Base-by-base conservation (phyloP, 345 rosid genomes). In the Cardamine occulta region DNA sequence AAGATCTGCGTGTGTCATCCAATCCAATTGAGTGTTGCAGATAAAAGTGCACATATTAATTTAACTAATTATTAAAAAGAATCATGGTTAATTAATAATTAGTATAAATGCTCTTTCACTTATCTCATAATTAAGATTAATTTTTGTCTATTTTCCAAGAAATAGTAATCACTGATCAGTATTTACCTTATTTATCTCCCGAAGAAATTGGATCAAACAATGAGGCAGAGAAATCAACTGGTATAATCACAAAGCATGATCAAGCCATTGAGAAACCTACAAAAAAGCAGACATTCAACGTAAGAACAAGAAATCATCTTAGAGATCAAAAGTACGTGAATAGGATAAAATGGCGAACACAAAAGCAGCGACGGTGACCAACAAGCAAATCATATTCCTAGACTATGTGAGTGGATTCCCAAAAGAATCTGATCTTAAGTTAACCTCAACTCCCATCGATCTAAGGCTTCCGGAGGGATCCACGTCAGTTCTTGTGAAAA, bases 401-500 rank as follows among this genome's bases (percentile, higher is more conserved):
- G 59, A 67, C 48, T 80, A 70, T n/a, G 80, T 79, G 14, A 28
- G 37, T 47, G 82, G 80, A 71, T 75, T 79, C 57, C 76, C 79
- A 0, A 77, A 62, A 17, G 84, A 74, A 66, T 28, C 82, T 1
- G 73, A 83, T 72, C 70, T 77, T 71, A 51, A 58, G 0, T 6
- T 80, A 7, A 66, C 49, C 15, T 67, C 68, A 18, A 45, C 11
- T 18, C 52, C 72, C 44, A 44, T 74, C 28, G 35, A 74, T 14
- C 62, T 83, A 57, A 66, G 24, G 45, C 59, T 83, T 37, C 82
- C 80, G 0, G 71, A 61, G 35, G 53, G 39, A 26, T 66, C 80
- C 8, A 60, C 55, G 23, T 70, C 71, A 2, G 42, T 86, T 21
- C 73, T 86, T 2, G 63, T 88, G 12, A 77, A 88, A 82, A 82